Conservation (phyloP, 805 yeast genomes). For the Vanderwaltozyma verrucispora region DNA sequence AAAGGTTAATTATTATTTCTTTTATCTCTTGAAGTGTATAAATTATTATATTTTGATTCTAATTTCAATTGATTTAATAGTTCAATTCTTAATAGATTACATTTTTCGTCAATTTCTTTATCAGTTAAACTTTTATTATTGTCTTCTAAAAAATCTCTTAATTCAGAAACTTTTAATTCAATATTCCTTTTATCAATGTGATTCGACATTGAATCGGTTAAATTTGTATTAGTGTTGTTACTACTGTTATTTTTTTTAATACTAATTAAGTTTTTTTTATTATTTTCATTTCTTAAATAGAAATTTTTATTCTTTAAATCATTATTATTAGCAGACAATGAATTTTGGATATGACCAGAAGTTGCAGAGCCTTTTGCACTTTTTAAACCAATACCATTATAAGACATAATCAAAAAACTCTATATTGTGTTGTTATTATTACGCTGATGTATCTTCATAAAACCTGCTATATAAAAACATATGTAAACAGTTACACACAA, state of each 20-base stretch:
- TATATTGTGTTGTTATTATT: too few relatives aligned
- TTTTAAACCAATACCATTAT: constrained; percentile 24
- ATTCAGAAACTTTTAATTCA: constrained; percentile 22
- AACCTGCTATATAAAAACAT: too few relatives aligned
- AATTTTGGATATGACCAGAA: constrained; percentile 26
- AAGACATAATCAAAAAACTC: constrained; percentile 14
- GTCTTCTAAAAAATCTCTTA: constrained; percentile 22
- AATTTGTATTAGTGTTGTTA: too few relatives aligned
- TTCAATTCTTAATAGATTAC: constrained; percentile 11
- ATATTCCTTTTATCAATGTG: constrained; percentile 20
- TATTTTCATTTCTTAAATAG: background rate
- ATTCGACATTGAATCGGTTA: constrained; percentile 1
- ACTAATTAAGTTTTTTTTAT: constrained; percentile 1
- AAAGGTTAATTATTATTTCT: background rate
- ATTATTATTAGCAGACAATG: constrained; percentile 10
- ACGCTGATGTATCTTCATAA: too few relatives aligned
- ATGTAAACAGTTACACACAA: too few relatives aligned
- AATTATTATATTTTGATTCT: background rate
- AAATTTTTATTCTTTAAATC: constrained; percentile 1
- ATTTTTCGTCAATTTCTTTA: constrained; percentile 13
- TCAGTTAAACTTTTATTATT: constrained; percentile 11
- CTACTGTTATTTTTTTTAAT: background rate
- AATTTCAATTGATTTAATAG: constrained; percentile 6
- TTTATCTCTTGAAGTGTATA: background rate
- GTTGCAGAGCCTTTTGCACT: constrained; percentile 28